Conservation (phyloP, 106 monocot species). For the Dendrobium nobile region DNA sequence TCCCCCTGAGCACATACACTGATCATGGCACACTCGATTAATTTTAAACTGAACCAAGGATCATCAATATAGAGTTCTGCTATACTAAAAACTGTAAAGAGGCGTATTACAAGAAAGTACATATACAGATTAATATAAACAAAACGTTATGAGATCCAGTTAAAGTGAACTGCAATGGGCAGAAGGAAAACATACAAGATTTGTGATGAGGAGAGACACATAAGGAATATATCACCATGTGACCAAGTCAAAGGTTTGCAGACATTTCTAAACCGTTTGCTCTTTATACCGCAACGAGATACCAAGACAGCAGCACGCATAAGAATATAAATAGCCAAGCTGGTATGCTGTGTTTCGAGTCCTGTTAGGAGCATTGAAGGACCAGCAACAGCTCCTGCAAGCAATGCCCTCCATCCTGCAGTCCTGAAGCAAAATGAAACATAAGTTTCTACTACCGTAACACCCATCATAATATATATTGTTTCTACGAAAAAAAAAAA, state of each 20-base stretch:
- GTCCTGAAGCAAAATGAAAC: conserved; percentile 50
- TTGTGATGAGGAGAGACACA: conserved; percentile 93
- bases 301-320: conserved; percentile 86
- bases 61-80: neutral
- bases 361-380: conserved; percentile 95
- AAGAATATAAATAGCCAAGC: conserved; percentile 82
- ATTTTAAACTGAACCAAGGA: neutral
- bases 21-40: neutral
- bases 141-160: neutral
- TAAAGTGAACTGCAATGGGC: neutral
- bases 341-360: conserved; percentile 68
- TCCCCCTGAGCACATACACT: neutral
- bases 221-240: conserved; percentile 89
- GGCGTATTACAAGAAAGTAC: neutral
- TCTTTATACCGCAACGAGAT: conserved; percentile 94
- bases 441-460: neutral
- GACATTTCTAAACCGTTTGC: conserved; percentile 69
- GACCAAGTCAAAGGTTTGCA: conserved; percentile 90
- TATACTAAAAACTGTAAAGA: neutral
- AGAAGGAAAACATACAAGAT: conserved; percentile 67
- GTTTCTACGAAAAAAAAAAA: too few species aligned
- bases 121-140: neutral
- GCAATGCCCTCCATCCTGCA: conserved; percentile 75
- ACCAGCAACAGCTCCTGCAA: conserved; percentile 86
- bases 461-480: too few species aligned